Base-by-base conservation (phyloP, 768 basidiomycete genomes). In the Fomitopsis pulvina region DNA sequence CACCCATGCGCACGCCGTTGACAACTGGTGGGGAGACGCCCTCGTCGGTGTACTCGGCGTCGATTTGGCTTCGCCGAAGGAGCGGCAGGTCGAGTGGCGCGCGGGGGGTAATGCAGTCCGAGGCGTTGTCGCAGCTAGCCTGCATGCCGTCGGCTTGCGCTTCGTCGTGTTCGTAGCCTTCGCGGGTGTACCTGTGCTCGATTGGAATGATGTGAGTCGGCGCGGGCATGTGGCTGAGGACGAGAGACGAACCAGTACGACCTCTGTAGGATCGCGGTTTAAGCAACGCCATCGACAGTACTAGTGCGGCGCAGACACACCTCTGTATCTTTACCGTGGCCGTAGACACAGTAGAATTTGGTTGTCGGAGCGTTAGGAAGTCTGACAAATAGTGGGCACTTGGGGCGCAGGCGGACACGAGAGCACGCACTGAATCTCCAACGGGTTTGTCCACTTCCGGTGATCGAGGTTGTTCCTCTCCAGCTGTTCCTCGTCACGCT, bases 321-420 rank as follows among this genome's bases (percentile, higher is more conserved):
- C 77, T 96, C 93, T 0, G 93, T 99, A 58, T 93, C 88, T 63
- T 97, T 97, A 18, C 95, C 95, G 57, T 91, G 85, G 0, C 95
- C 95, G 68, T 98, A 97, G 2, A 93, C 79, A 55, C 94, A 97
- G 64, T 84, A 88, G 25, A 95, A 83, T 61, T 85, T 90, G 83
- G 96, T 87, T 4, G 85, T 87, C 1, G 95, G 93, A 0, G 96
- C 96, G 41, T 81, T 67, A 1, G 95, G 95, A 16, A 99, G 71
- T 56, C 89, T 90, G 47, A 14, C 16, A 41, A 47, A 18, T n/a
- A 30, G n/a, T 50, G 27, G 21, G 29, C 2, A 22, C 32, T 44
- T 29, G 39, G 38, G 20, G 6, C 22, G 18, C 24, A 21, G 0
- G 3, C 39, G 43, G 10, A 57, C 40, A 24, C 34, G 21, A 18